Evolutionary conservation across 1,284 basidiomycete genomes (phyloP), one percentile per base, ranked within the genome.

Genomic region (Mycena sp.): DNA sequence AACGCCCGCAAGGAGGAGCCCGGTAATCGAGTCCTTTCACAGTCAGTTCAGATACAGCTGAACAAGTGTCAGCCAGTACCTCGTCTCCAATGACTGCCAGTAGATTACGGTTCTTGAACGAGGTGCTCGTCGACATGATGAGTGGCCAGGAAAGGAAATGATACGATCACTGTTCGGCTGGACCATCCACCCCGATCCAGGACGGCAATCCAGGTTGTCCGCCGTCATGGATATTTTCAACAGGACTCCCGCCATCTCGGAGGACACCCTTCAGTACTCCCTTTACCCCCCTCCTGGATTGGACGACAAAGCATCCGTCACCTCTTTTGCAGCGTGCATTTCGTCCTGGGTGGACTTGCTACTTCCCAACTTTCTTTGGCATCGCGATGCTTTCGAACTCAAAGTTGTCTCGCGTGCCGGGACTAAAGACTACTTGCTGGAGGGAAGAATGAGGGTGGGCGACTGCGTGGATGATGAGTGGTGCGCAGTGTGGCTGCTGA

Each of bases 401-500:
- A 94, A 93, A 71, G 82, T 92, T 3, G 82, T 81, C 6, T 69
- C 77, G 46, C 78, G 87, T 67, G 73, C 78, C 19, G 81, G 87
- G 55, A 74, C 75, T 72, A 16, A 82, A 41, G 77, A 71, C 17
- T 88, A 83, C 80, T 74, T 87, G 25, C 78, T 96, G 0, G 87
- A 92, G 70, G 93, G 95, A 7, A 80, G 81, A 37, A 93, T 95
- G 88, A 83, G 95, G 48, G 91, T 97, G 21, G 95, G 95, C 4
- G 97, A 98, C 76, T 93, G 91, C 55, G 86, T 99, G 19, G 96
- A 99, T 73, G 96, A 99, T 73, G 97, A 99, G 78, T 99, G 96
- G 96, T 91, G 91, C 72, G 84, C 87, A 17, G 94, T 97, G 16
- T 99, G 94, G 93, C 80, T 98, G 37, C 78, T 98, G 65, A 83